Base-by-base conservation (phyloP, 2,329 filamentous ascomycete genomes). In the Fusarium protoensiforme region DNA sequence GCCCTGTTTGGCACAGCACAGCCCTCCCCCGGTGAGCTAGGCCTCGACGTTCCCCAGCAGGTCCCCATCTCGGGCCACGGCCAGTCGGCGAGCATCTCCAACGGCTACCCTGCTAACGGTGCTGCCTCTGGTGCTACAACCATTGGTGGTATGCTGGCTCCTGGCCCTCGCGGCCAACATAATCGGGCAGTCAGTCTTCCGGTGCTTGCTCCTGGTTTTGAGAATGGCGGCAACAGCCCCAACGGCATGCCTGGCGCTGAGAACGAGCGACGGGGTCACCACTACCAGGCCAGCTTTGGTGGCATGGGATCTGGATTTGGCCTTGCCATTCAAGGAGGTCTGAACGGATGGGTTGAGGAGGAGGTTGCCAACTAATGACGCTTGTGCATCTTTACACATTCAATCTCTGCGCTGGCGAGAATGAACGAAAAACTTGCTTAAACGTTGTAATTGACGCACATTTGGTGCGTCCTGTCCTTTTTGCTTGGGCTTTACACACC, bases 121-220 rank as follows among this genome's bases (percentile, higher is more conserved):
- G 82, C 85, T n/a, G 81, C 84, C 4, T 87, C 88, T 27, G 89
- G 88, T 38, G 85, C 92, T 3, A 91, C 92, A 2, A 94, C 92
- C 2, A 92, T 95, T 69, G 92, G 93, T 48, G 93, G 93, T 9
- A 89, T 97, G 39, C 88, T 96, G 59, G 92, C 93, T 4, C 93
- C 94, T 3, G 90, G 90, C 63, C 81, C 84, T 16, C 87, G 90
- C 36, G 85, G 87, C 35, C 89, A 89, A 71, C 90, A 92, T 82
- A 96, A 91, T 79, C 92, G 96, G 39, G 95, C 96, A 36, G 94
- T 98, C 68, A 98, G 95, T 81, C 86, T 99, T 78, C 96, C 96
- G 2, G 90, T 89, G 7, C 87, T 93, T 62, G 90, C 89, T 1
- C 89, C 90, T 20, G 89, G 88, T 18, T 90, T 91, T 63, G 89